Percentiles rank a stretch among this genome's conserved stretches.
phyloP scores from a whole-genome alignment of 2,329 filamentous ascomycete species.

The Ophiosphaerella herpotricha region DNA sequence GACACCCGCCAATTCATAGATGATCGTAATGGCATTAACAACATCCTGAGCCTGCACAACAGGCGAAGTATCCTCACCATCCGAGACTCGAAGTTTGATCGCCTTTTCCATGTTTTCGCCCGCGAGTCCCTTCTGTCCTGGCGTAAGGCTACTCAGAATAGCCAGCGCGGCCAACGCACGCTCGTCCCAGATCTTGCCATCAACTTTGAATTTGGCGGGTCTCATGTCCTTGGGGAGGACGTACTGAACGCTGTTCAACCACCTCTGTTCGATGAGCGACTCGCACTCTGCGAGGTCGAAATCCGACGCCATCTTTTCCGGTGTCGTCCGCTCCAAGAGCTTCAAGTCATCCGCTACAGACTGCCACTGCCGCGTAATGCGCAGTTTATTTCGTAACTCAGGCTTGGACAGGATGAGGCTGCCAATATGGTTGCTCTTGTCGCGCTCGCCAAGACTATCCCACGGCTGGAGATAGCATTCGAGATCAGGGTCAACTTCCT shows the following conservation, averaged over 20 bases:
- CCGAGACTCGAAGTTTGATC: conserved; percentile 1
- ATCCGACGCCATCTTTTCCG: neutral
- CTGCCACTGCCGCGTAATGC: conserved; percentile 11
- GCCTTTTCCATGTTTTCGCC: conserved; percentile 7
- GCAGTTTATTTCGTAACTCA: conserved; percentile 6
- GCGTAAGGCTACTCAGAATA: conserved; percentile 8
- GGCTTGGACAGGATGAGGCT: conserved; percentile 11
- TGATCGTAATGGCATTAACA: conserved; percentile 5
- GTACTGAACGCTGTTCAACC: conserved; percentile 1
- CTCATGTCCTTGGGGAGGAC: conserved; percentile 4
- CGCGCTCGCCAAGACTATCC: conserved; percentile 12
- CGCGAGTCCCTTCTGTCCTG: conserved; percentile 9
- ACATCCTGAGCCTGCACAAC: conserved; percentile 7
- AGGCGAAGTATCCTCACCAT: neutral
- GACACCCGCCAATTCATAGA: conserved; percentile 14
- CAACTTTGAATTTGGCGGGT: neutral
- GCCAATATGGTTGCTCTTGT: conserved; percentile 13
- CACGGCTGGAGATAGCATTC: conserved; percentile 7
- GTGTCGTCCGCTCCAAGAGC: neutral
- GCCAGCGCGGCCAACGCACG: neutral
- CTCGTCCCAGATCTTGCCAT: neutral
- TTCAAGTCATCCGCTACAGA: conserved; percentile 5
- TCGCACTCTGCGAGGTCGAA: neutral
- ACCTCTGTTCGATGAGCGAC: conserved; percentile 4
- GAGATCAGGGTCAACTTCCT: conserved; percentile 5